phyloP scores from a whole-genome alignment of 768 basidiomycete genomes.

The Suillus weaverae region DNA sequence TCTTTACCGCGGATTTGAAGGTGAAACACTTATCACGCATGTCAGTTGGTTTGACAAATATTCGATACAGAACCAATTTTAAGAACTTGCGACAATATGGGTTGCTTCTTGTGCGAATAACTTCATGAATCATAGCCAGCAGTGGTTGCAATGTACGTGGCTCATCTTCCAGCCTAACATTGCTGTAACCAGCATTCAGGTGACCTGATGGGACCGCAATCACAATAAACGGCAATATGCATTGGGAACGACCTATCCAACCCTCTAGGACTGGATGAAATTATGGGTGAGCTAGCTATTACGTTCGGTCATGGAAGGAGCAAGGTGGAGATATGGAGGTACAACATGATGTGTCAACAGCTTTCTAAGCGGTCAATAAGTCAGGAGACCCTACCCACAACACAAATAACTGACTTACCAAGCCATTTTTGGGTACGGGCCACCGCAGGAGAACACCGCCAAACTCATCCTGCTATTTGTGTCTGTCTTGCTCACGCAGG shows the following conservation, averaged over 20 bases:
- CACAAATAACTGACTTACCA: background rate
- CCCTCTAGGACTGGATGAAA: constrained; percentile 6
- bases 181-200: background rate
- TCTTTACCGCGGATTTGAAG: background rate
- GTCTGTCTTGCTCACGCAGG: constrained; percentile 45
- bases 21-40: background rate
- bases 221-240: constrained; percentile 4
- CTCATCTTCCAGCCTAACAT: background rate
- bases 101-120: constrained; percentile 1
- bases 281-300: constrained; percentile 8
- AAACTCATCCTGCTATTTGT: background rate
- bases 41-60: background rate
- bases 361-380: background rate
- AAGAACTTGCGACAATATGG: background rate
- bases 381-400: background rate
- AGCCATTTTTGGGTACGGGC: background rate
- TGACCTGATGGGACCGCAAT: background rate
- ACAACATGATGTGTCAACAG: background rate
- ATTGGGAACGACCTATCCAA: constrained; percentile 4
- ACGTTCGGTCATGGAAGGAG: background rate
- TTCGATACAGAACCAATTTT: background rate
- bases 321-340: constrained; percentile 2
- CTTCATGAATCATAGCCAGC: constrained; percentile 1
- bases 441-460: background rate
- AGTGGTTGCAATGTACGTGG: background rate